These are phyloP conservation scores for Paramecium biaurelia DNA, from an alignment of 73 alveolate species.

Conservation along the genomic window DNA sequence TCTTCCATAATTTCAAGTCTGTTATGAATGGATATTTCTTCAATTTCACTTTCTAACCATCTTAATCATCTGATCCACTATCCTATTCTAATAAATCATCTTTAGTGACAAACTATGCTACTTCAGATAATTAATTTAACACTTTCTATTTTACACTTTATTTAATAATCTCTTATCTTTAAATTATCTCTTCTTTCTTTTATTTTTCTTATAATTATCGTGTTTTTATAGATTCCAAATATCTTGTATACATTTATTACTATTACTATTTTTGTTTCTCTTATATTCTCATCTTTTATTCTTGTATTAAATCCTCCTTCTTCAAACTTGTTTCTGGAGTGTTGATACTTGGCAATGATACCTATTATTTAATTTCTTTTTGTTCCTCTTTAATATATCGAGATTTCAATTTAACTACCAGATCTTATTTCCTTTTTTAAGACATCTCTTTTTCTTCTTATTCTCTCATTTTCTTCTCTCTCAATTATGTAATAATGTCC, in stretches of 20 bases:
- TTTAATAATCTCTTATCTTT: conserved; percentile 37
- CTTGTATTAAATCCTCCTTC: background rate
- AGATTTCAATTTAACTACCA: conserved; percentile 46
- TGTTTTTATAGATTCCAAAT: conserved; percentile 37
- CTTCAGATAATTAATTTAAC: conserved; percentile 31
- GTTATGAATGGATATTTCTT: conserved; percentile 63
- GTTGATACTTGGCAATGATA: conserved; percentile 20
- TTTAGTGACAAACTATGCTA: conserved; percentile 22
- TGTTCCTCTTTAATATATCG: conserved; percentile 43
- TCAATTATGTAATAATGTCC: conserved; percentile 46
- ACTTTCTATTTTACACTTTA: conserved; percentile 46
- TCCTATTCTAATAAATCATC: conserved; percentile 45
- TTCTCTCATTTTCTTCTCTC: conserved; percentile 54
- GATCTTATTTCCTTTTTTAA: background rate
- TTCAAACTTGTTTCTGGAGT: conserved; percentile 36
- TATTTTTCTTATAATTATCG: conserved; percentile 13
- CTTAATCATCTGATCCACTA: conserved; percentile 37
- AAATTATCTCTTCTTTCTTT: conserved; percentile 47
- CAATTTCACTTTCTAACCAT: background rate
- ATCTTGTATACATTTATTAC: background rate
- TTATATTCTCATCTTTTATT: background rate
- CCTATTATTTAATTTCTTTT: conserved; percentile 13
- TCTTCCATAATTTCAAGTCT: conserved; percentile 64
- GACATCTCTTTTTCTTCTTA: conserved; percentile 54
- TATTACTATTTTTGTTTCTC: background rate